phyloP scores from a whole-genome alignment of 2,329 filamentous ascomycete species.

The Arachnopeziza araneosa region DNA sequence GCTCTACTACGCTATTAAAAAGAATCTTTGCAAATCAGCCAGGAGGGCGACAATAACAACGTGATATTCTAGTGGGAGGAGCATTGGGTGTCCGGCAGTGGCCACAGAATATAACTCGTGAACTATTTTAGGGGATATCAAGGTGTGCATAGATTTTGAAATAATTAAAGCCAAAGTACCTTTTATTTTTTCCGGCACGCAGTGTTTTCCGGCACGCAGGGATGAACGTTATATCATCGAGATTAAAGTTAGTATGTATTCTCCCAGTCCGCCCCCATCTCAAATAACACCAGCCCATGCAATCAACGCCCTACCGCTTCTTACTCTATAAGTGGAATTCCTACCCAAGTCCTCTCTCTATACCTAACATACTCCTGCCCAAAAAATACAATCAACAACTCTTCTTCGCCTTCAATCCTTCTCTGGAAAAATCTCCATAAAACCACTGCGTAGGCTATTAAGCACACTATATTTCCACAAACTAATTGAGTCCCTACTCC shows the following conservation, averaged over 20 bases:
- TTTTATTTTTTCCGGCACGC: no score
- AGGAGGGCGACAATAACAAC: no score
- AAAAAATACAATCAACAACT: constrained; percentile 74
- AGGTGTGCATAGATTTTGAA: no score
- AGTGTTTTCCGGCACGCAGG: no score
- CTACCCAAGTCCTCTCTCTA: constrained; percentile 62
- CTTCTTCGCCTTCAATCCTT: constrained; percentile 76
- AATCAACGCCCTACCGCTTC: neutral
- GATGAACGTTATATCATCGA: neutral
- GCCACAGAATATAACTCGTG: no score
- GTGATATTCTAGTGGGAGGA: no score
- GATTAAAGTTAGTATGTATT: neutral
- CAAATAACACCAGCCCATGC: neutral
- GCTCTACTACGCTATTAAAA: no score
- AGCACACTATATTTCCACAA: constrained; percentile 77
- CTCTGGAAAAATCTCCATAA: constrained; percentile 80
- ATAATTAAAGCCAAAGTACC: no score
- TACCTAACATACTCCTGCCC: constrained; percentile 75
- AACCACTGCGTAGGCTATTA: constrained; percentile 65
- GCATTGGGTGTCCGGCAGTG: no score
- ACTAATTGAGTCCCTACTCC: constrained; percentile 89
- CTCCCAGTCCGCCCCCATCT: neutral
- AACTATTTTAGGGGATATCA: no score
- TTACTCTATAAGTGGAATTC: constrained; percentile 53
- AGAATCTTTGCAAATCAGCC: no score